phyloP scores from a whole-genome alignment of 108 stramenopile species.

The Aureococcus anophagefferens region DNA sequence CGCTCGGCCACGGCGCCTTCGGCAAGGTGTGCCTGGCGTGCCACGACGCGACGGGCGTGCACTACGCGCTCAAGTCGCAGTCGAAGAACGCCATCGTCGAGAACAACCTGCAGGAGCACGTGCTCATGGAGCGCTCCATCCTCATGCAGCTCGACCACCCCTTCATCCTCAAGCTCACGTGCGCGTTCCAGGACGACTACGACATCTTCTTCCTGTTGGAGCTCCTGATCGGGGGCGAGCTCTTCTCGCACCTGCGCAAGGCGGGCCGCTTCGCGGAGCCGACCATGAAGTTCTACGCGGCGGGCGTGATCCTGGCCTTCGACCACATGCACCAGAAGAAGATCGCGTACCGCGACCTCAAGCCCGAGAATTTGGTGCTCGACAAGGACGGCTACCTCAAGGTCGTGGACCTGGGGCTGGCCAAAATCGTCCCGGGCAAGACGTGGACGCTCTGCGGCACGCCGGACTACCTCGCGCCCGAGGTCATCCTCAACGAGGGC shows the following conservation, averaged over 20 bases:
- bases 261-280: constrained; percentile 45
- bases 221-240: constrained; percentile 73
- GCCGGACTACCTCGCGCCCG: constrained; percentile 79
- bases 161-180: constrained; percentile 48
- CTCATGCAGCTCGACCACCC: constrained; percentile 57
- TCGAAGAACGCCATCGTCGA: constrained; percentile 57
- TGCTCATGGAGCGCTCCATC: constrained; percentile 50
- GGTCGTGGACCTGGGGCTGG: constrained; percentile 63
- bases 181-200: constrained; percentile 55
- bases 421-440: constrained; percentile 66
- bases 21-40: constrained; percentile 61
- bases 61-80: constrained; percentile 67
- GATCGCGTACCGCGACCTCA: constrained; percentile 68
- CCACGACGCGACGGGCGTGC: constrained; percentile 43
- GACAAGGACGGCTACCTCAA: constrained; percentile 59
- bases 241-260: constrained; percentile 56
- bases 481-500: constrained; percentile 65
- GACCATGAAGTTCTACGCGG: constrained; percentile 63
- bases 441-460: constrained; percentile 90
- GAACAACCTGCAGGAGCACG: constrained; percentile 60
- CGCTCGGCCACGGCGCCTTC: constrained; percentile 61
- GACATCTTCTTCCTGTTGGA: constrained; percentile 56
- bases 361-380: constrained; percentile 68
- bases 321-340: constrained; percentile 57
- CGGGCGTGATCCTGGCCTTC: constrained; percentile 64